phyloP scores from a whole-genome alignment of 2,329 filamentous ascomycete species.

The Paecilomyces formosus region DNA sequence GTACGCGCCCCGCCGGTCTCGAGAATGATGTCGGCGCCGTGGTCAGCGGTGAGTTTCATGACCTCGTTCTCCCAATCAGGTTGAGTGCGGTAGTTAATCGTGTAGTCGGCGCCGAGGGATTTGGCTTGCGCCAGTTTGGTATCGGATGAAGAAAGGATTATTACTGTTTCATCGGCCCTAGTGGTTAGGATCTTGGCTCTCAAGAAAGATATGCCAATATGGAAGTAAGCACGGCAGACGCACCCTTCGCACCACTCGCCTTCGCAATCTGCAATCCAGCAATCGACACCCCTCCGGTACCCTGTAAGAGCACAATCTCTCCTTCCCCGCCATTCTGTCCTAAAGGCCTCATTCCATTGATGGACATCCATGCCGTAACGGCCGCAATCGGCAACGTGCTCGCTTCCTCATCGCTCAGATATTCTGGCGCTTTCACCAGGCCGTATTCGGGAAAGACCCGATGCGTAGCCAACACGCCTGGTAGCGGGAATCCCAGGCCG shows the following conservation, averaged over 20 bases:
- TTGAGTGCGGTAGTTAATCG: conserved; percentile 44
- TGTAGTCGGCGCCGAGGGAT: conserved; percentile 41
- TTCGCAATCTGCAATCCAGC: conserved; percentile 41
- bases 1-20: conserved; percentile 47
- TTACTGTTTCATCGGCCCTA: conserved; percentile 21
- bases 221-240: background rate
- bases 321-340: conserved; percentile 39
- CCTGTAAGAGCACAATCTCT: conserved; percentile 48
- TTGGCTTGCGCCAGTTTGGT: conserved; percentile 44
- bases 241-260: conserved; percentile 38
- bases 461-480: conserved; percentile 38
- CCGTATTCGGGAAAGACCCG: conserved; percentile 33
- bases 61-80: conserved; percentile 42
- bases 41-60: conserved; percentile 34
- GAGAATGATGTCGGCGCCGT: conserved; percentile 45
- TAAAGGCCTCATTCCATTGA: conserved; percentile 36
- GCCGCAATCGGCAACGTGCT: conserved; percentile 37
- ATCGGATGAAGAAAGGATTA: conserved; percentile 46
- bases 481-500: conserved; percentile 55
- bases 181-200: conserved; percentile 17
- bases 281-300: conserved; percentile 43
- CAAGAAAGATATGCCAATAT: background rate
- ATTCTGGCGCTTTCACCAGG: conserved; percentile 33
- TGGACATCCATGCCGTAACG: conserved; percentile 45
- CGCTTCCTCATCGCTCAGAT: conserved; percentile 31